Base-by-base conservation (phyloP, 345 rosid genomes). In the Tarenaya hassleriana region DNA sequence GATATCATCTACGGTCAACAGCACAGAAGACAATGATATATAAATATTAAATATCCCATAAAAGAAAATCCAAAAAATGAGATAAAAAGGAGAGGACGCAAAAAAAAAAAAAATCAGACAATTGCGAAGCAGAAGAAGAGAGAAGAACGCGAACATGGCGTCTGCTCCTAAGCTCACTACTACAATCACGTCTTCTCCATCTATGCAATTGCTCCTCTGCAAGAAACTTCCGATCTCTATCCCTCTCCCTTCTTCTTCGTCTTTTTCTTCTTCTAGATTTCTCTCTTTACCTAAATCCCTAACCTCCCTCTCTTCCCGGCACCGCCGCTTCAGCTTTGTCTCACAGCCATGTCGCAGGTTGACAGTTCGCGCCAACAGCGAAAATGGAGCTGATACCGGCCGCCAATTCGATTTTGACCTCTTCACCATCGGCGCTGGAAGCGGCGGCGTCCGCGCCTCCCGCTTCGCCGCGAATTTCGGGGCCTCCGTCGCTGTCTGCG, bases 381-480 rank as follows among this genome's bases (percentile, higher is more conserved):
- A 58, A 0, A 84, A 86, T 35, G 96, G 89, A 44, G 75, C 85
- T 3, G 88, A 86, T 12, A 41, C 73, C 4, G 37, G 70, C 4
- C 78, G 73, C 45, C 73, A 60, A 50, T 91, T 78, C 64, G 96
- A 91, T 64, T 91, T 80, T 58, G 98, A 87, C 73, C 92, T 91
- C 60, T 91, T 91, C 74, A 91, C 98, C 24, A 75, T 91, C 41
- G 98, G 96, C 50, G 98, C 96, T 4, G 98, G 96, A 1, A 86
- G 96, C 52, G 98, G 96, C 31, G 96, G 96, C 10, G 96, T 91
- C 65, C 95, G 98, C 7, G 98, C 95, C 34, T 84, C 96, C 32
- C 96, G 96, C 33, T 87, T 87, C 50, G 88, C 95, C 4, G 67
- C 98, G 51, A 79, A 75, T 77, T 80, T 75, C 45, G 98, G 96